Conservation (phyloP, 768 basidiomycete species). For the Nidula microcarpa region DNA sequence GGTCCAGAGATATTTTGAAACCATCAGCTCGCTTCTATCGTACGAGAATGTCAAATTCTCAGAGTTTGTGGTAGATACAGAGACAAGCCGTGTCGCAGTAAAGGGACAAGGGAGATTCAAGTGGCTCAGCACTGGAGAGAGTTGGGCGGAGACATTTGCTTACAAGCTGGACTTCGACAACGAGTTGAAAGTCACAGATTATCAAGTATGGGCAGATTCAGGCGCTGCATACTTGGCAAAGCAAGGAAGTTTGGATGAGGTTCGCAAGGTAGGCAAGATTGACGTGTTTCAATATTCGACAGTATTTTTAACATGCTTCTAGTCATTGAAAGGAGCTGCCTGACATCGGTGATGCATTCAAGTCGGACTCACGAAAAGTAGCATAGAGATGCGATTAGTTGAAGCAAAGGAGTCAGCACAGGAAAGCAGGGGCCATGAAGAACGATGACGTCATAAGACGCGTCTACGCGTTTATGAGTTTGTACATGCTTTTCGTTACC, state of each 20-base stretch:
- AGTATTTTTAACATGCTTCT: not conserved
- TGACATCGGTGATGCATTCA: no score
- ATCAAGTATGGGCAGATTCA: slow-evolving; percentile 70
- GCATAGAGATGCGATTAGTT: no score
- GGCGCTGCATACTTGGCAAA: slow-evolving; percentile 61
- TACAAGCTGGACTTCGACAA: slow-evolving; percentile 62
- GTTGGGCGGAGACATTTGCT: slow-evolving; percentile 60
- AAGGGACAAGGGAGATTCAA: slow-evolving; percentile 54
- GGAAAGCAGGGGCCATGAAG: not conserved
- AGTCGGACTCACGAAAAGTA: no score
- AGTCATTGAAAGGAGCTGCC: no score
- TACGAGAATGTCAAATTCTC: slow-evolving; percentile 53
- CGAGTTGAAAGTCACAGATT: slow-evolving; percentile 48
- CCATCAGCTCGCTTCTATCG: slow-evolving; percentile 39
- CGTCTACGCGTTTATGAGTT: no score
- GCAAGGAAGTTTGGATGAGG: slow-evolving; percentile 37
- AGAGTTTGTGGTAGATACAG: slow-evolving; percentile 51
- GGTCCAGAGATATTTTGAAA: slow-evolving; percentile 45
- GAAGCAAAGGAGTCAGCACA: not conserved
- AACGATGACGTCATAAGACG: not conserved
- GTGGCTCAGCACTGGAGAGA: slow-evolving; percentile 48
- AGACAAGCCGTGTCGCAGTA: slow-evolving; percentile 46
- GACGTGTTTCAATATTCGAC: not conserved
- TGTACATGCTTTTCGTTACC: not conserved
- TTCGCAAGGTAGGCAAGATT: slow-evolving; percentile 6